Conservation (phyloP, 1,139 yeast species). For the Yarrowia galli region DNA sequence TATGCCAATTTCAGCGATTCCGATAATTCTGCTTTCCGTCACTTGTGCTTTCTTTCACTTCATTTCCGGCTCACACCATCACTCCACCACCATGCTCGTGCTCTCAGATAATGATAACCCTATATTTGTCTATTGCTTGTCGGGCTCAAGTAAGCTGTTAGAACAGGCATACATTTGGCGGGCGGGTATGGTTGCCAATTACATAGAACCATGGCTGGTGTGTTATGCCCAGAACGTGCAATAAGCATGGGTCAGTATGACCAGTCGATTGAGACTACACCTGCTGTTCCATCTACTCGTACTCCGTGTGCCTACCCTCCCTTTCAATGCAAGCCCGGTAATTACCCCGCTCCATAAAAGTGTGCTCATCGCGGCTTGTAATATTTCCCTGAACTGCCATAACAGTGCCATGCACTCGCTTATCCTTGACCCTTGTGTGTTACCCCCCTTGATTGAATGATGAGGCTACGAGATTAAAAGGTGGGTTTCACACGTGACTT, state of each 20-base stretch:
- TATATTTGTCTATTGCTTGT: neutral
- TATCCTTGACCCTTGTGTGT: neutral
- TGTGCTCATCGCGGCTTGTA: neutral
- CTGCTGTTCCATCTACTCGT: no score
- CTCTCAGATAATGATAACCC: slow-evolving; percentile 11
- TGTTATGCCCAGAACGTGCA: no score
- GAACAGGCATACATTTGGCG: no score
- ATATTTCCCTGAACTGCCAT: neutral
- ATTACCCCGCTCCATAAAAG: slow-evolving; percentile 1
- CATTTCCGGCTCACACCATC: neutral
- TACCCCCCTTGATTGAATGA: neutral
- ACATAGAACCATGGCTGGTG: no score
- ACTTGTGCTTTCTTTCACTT: neutral
- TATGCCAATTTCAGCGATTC: no score
- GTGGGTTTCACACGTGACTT: slow-evolving; percentile 22
- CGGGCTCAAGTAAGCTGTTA: neutral
- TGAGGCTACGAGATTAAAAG: neutral
- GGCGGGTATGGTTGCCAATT: no score
- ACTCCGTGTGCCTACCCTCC: no score
- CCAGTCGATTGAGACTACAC: no score
- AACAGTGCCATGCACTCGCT: neutral
- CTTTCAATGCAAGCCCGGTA: neutral
- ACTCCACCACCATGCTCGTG: neutral
- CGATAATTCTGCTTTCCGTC: neutral
- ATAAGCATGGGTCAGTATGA: no score